Evolutionary conservation across 345 rosid genomes (phyloP).

Genomic region (Excoecaria agallocha): DNA sequence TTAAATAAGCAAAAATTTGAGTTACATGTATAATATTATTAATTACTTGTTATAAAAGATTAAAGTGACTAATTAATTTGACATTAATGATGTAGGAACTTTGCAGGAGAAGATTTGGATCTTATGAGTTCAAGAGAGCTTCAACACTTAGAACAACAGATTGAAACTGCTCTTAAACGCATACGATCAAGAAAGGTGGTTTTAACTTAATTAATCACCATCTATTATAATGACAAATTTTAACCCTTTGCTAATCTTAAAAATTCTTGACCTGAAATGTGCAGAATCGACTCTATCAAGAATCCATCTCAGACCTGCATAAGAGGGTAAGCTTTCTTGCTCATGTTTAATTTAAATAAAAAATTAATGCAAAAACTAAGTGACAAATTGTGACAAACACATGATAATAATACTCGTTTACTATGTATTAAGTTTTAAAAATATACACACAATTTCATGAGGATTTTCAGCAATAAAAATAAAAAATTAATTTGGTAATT

Average conservation of each 20-base stretch:
- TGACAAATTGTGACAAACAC: too few relatives aligned
- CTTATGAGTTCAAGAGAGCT: slow-evolving; percentile 60
- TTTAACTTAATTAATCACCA: not conserved
- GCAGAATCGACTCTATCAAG: slow-evolving; percentile 72
- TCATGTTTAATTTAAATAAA: not conserved
- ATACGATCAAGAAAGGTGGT: slow-evolving; percentile 68
- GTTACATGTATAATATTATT: too few relatives aligned
- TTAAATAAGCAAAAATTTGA: too few relatives aligned
- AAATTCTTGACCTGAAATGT: not conserved
- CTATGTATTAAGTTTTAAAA: too few relatives aligned
- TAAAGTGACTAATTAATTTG: not conserved
- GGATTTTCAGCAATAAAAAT: too few relatives aligned
- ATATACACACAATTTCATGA: too few relatives aligned
- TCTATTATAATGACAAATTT: not conserved
- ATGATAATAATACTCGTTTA: too few relatives aligned
- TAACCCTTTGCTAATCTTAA: too few relatives aligned
- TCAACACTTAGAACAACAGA: slow-evolving; percentile 76
- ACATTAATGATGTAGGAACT: slow-evolving; percentile 41
- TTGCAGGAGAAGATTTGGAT: slow-evolving; percentile 65
- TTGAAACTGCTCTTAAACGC: slow-evolving; percentile 72
- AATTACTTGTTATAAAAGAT: too few relatives aligned
- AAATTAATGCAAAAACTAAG: too few relatives aligned
- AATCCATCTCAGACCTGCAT: slow-evolving; percentile 57
- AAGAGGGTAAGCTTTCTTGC: slow-evolving; percentile 47
- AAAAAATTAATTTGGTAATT: too few relatives aligned